Evolutionary conservation across 2,329 filamentous ascomycete species (phyloP).

Genomic region (Alternaria incomplexa): DNA sequence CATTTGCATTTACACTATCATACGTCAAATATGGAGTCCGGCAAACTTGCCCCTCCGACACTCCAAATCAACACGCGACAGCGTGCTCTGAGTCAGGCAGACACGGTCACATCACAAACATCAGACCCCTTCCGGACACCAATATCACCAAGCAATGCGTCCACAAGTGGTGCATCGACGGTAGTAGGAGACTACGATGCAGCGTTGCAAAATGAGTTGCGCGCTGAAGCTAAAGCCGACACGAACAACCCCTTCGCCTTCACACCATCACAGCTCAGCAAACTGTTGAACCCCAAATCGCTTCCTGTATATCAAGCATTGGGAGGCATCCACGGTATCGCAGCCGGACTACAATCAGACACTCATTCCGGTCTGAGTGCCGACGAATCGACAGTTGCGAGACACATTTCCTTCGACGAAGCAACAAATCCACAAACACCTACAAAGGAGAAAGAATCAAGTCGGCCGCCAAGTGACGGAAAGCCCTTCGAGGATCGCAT

Average conservation of each 20-base stretch:
- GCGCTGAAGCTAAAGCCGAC: conserved; percentile 33
- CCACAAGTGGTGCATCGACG: conserved; percentile 25
- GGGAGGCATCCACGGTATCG: conserved; percentile 62
- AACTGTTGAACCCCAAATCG: conserved; percentile 59
- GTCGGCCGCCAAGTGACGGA: conserved; percentile 20
- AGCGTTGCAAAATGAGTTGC: conserved; percentile 31
- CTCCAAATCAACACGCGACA: conserved; percentile 36
- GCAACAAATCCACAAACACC: conserved; percentile 50
- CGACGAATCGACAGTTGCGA: conserved; percentile 58
- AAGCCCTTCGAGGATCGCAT: conserved; percentile 61
- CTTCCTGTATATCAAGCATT: conserved; percentile 58
- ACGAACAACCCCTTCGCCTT: conserved; percentile 61
- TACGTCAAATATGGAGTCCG: conserved; percentile 26
- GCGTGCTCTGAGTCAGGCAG: conserved; percentile 30
- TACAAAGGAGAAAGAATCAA: conserved; percentile 25
- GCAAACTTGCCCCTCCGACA: conserved; percentile 33
- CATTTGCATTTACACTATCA: background rate
- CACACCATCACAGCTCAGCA: conserved; percentile 60
- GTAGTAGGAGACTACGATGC: conserved; percentile 40
- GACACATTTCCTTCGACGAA: conserved; percentile 57
- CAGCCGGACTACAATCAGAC: conserved; percentile 59
- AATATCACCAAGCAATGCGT: conserved; percentile 32
- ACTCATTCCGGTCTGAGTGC: conserved; percentile 56
- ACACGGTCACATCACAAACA: conserved; percentile 32
- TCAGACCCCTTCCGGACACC: conserved; percentile 35